Percentiles rank a stretch among this genome's conserved stretches.
Conservation (phyloP, 164 flowering plant genomes). For the Saururus chinensis region DNA sequence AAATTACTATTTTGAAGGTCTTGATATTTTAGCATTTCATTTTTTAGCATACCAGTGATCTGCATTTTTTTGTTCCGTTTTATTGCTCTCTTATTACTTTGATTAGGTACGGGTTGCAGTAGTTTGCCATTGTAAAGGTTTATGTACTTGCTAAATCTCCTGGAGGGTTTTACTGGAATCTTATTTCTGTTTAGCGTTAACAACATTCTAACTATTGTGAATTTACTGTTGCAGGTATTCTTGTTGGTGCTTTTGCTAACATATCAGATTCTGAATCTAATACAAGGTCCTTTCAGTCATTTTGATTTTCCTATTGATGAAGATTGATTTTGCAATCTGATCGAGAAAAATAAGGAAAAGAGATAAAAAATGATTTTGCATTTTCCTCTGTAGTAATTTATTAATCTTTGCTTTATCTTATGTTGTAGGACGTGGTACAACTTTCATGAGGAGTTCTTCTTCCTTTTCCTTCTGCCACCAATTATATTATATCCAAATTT, state of each 20-base stretch:
- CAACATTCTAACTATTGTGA: neutral
- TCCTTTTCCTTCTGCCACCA: slow-evolving; percentile 86
- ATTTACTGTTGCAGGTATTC: slow-evolving; percentile 42
- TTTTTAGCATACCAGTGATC: too few species aligned
- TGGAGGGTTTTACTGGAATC: too few species aligned
- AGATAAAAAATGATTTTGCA: too few species aligned
- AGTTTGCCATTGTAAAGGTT: too few species aligned
- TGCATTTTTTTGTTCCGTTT: too few species aligned
- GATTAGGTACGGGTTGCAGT: too few species aligned
- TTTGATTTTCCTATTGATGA: neutral
- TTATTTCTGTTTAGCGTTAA: too few species aligned
- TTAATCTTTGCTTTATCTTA: slow-evolving; percentile 3
- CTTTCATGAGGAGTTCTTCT: slow-evolving; percentile 96
- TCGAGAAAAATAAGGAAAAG: too few species aligned
- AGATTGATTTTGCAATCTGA: neutral
- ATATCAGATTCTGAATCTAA: slow-evolving; percentile 77
- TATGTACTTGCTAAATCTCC: too few species aligned
- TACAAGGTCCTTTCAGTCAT: slow-evolving; percentile 44
- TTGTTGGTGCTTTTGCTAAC: slow-evolving; percentile 93
- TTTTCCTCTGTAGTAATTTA: neutral
- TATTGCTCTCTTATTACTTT: too few species aligned
- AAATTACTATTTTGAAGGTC: too few species aligned
- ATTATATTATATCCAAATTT: slow-evolving; percentile 91
- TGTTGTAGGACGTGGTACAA: slow-evolving; percentile 86
- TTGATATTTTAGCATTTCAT: too few species aligned